Evolutionary conservation across 1,139 yeast genomes (phyloP), one percentile per base, ranked within the genome.

Genomic region (Trichomonascaceae sp.): DNA sequence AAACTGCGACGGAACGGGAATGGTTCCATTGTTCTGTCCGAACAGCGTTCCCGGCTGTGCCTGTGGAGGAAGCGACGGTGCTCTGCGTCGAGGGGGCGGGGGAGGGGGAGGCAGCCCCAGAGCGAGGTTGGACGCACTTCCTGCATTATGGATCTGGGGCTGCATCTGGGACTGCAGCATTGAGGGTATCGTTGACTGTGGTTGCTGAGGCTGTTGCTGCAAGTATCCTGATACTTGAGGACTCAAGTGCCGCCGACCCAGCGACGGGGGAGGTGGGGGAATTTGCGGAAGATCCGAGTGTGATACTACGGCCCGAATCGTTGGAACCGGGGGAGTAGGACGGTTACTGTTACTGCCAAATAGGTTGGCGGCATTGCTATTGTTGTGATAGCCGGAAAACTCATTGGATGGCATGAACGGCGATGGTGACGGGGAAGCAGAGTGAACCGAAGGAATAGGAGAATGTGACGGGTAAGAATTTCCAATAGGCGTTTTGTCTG

Each of bases 31-130:
- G 11, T 20, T 20, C 9, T 6, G 9, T 11, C 23, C 23, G 11
- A 8, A 20, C 9, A 8, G 6, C 9, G 6, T 8, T 20, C 23
- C 23, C 6, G 23, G 23, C 11, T 20, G 23, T 3, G 30, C 27
- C 18, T 33, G 46, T 9, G 46, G 43, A 3, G 47, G 47, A 16
- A 44, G 39, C 3, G 52, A 45, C 1, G 50, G 47, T 1, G 46
- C 49, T 15, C 51, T 26, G 13, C 47, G 36, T 27, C 47, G 34
- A n/a, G 47, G 37, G 6, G 36, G 36, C 5, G 42, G 41, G 13
- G 44, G 42, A 3, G 42, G 40, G 2, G 42, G 37, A 5, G 38
- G 37, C 15, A 23, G 36, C 27, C 17, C 29, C 17, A 16, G 18
- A 27, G 14, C 37, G 15, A 17, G 36, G 28, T 23, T 30, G 27